Percentiles rank a stretch among this genome's conserved stretches.
Conservation (phyloP, 345 rosid genomes). For the Ceriops tagal region DNA sequence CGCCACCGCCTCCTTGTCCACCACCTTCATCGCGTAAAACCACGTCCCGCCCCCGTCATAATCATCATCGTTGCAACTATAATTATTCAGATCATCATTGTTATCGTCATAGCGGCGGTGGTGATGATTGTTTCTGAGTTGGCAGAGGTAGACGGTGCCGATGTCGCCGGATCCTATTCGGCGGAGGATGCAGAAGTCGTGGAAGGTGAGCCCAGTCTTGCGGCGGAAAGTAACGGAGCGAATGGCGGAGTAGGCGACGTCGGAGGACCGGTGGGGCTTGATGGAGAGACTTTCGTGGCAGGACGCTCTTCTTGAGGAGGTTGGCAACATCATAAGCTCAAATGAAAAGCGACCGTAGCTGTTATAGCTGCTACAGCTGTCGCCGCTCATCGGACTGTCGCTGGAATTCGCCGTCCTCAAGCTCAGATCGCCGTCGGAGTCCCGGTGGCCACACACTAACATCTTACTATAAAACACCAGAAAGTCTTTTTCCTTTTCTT, state of each 20-base stretch:
- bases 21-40: conserved; percentile 85
- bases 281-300: conserved; percentile 41
- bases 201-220: conserved; percentile 44
- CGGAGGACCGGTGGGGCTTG: conserved; percentile 81
- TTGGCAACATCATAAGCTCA: conserved; percentile 44
- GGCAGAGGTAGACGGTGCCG: conserved; percentile 86
- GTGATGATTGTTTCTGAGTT: conserved; percentile 23
- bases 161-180: conserved; percentile 85
- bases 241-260: conserved; percentile 73
- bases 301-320: conserved; percentile 8
- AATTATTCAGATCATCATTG: background rate
- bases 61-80: background rate
- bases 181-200: conserved; percentile 71
- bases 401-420: conserved; percentile 45
- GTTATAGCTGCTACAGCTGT: conserved; percentile 39
- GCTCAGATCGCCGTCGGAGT: conserved; percentile 23
- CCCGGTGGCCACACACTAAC: conserved; percentile 1
- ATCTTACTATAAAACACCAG: background rate
- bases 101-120: background rate
- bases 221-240: conserved; percentile 43
- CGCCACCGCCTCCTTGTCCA: conserved; percentile 64
- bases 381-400: conserved; percentile 60
- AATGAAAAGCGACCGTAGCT: conserved; percentile 74
- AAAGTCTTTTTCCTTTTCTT: background rate
- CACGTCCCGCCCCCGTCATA: conserved; percentile 21